These are phyloP conservation scores for Centrapalus pauciflorus DNA, from an alignment of 129 eudicot genomes.

Conservation along the genomic window DNA sequence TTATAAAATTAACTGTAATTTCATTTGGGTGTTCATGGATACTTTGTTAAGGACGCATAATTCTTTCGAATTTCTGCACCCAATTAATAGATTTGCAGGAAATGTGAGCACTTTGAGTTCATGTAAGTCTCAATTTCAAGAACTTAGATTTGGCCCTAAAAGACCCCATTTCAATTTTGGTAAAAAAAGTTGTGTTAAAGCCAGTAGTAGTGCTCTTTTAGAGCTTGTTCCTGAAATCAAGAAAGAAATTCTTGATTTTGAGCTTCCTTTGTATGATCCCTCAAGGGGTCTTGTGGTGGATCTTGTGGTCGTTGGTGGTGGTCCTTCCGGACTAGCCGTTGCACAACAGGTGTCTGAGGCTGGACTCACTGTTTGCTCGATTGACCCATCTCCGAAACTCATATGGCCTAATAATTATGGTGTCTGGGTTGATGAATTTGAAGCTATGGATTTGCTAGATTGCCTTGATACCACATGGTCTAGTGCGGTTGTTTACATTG, in stretches of 20 bases:
- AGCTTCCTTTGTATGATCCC: slow-evolving; percentile 88
- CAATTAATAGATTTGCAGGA: slow-evolving; percentile 55
- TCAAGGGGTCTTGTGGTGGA: slow-evolving; percentile 70
- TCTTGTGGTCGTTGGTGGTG: slow-evolving; percentile 96
- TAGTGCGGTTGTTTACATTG: slow-evolving; percentile 72
- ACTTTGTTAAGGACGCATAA: slow-evolving; percentile 75
- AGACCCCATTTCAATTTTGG: slow-evolving; percentile 43
- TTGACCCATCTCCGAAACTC: slow-evolving; percentile 86
- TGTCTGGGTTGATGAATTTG: slow-evolving; percentile 99
- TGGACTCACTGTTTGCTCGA: slow-evolving; percentile 86
- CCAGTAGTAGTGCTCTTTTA: slow-evolving; percentile 64
- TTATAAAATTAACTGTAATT: background rate
- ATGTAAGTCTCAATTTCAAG: slow-evolving; percentile 43
- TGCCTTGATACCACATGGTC: slow-evolving; percentile 97
- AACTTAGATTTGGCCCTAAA: slow-evolving; percentile 34
- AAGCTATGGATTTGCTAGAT: slow-evolving; percentile 94
- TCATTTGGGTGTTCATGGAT: slow-evolving; percentile 49
- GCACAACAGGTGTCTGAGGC: slow-evolving; percentile 97
- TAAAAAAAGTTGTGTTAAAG: slow-evolving; percentile 43
- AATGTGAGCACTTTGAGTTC: slow-evolving; percentile 41
- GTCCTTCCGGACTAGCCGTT: slow-evolving; percentile 95
- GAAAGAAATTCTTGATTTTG: slow-evolving; percentile 94
- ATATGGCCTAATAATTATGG: slow-evolving; percentile 99
- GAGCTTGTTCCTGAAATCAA: slow-evolving; percentile 95
- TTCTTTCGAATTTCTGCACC: slow-evolving; percentile 69